Conservation (phyloP, 345 rosid genomes). For the Clarkia xantiana region DNA sequence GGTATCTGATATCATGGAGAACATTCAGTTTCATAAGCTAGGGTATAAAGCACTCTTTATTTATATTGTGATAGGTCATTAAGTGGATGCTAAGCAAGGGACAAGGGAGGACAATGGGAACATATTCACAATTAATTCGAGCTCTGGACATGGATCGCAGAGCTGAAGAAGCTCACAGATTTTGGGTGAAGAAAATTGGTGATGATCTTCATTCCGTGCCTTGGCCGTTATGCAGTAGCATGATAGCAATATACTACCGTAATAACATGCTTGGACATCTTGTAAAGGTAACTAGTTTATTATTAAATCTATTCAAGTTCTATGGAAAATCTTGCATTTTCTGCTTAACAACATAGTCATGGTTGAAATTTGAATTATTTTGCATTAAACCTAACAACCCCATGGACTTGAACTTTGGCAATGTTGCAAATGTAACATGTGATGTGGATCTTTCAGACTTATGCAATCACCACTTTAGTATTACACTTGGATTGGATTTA, state of each 20-base stretch:
- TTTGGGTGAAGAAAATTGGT: constrained; percentile 69
- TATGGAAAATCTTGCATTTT: background rate
- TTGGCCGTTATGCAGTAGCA: constrained; percentile 64
- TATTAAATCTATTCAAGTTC: background rate
- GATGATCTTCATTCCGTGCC: constrained; percentile 79
- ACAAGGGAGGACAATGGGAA: constrained; percentile 84
- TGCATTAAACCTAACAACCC: too few species aligned
- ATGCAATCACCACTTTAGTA: too few species aligned
- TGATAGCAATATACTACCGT: constrained; percentile 67
- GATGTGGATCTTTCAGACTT: too few species aligned
- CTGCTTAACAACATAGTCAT: too few species aligned
- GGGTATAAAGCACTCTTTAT: background rate
- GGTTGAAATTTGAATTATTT: too few species aligned
- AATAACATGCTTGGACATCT: constrained; percentile 72
- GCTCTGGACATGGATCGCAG: constrained; percentile 87
- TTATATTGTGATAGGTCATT: constrained; percentile 40
- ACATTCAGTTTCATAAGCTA: background rate
- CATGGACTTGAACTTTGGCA: too few species aligned
- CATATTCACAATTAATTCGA: constrained; percentile 49
- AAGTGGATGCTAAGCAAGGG: constrained; percentile 99
- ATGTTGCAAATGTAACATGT: too few species aligned
- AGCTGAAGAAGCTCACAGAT: constrained; percentile 74
- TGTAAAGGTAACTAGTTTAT: constrained; percentile 30
- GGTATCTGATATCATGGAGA: too few species aligned
- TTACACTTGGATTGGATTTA: too few species aligned